Conservation (phyloP, 257 asterid species). For the Solanum rostratum region DNA sequence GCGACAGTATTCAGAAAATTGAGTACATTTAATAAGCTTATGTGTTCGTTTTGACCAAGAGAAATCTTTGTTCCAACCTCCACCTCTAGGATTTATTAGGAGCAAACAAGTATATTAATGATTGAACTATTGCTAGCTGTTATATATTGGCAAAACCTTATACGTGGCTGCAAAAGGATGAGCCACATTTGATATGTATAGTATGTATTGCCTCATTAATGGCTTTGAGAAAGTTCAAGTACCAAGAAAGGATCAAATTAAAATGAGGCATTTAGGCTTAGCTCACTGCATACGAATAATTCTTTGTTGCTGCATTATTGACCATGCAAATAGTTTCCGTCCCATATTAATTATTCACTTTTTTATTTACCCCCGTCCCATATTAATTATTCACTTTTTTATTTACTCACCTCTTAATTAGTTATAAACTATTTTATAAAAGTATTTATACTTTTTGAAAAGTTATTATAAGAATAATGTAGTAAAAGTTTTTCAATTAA, state of each 20-base stretch:
- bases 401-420: too few species aligned
- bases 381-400: too few species aligned
- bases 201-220: neutral
- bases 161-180: neutral
- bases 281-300: neutral
- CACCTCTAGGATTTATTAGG: neutral
- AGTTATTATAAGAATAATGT: too few species aligned
- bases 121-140: neutral
- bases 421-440: too few species aligned
- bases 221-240: neutral
- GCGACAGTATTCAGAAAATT: neutral
- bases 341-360: too few species aligned
- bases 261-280: neutral
- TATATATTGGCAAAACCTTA: neutral
- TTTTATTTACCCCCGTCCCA: too few species aligned
- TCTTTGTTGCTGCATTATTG: neutral
- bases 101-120: neutral
- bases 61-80: neutral
- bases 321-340: neutral
- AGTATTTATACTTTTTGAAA: too few species aligned
- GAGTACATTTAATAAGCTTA: neutral
- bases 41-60: neutral
- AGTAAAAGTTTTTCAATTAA: too few species aligned
- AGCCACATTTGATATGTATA: neutral
- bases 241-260: neutral